A percentile compares a stretch with the other conserved stretches of the same genome.
Evolutionary conservation across 352 stramenopile species (phyloP).

Genomic region (Chrysophaeum taylorii): DNA sequence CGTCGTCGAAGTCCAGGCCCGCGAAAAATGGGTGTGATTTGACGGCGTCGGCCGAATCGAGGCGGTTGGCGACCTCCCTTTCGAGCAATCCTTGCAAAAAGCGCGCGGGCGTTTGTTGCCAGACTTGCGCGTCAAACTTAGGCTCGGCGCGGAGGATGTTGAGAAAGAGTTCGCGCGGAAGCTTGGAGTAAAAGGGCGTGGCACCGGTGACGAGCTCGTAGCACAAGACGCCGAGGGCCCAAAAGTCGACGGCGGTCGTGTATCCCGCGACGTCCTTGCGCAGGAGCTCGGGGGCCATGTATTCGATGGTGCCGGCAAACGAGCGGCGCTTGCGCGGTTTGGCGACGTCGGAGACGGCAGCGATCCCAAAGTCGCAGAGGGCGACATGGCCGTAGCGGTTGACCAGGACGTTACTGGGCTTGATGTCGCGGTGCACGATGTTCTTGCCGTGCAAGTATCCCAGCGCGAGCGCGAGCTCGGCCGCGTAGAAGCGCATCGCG

Average conservation of each 20-base stretch:
- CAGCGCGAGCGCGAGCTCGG: constrained; percentile 65
- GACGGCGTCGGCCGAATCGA: background rate
- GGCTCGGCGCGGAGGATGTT: background rate
- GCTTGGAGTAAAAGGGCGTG: background rate
- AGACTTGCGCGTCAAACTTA: too few relatives aligned
- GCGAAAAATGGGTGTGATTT: background rate
- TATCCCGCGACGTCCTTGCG: constrained; percentile 23
- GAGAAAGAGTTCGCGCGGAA: background rate
- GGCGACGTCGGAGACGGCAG: constrained; percentile 70
- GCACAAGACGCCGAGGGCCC: constrained; percentile 32
- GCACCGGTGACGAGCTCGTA: constrained; percentile 22
- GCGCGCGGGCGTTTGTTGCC: too few relatives aligned
- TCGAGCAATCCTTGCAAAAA: background rate
- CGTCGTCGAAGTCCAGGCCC: background rate
- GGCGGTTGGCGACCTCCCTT: background rate
- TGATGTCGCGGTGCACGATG: constrained; percentile 21
- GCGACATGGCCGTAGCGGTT: constrained; percentile 17
- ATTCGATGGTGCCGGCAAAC: constrained; percentile 30
- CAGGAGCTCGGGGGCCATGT: constrained; percentile 36
- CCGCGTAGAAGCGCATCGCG: constrained; percentile 65
- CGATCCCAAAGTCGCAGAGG: constrained; percentile 77
- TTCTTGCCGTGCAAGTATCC: constrained; percentile 67
- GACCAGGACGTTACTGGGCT: constrained; percentile 23
- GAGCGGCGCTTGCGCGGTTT: constrained; percentile 54
- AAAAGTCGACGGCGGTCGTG: constrained; percentile 31